A percentile compares a stretch with the other conserved stretches of the same genome.
Conservation (phyloP, 2,329 filamentous ascomycete genomes). For the Scedosporium aurantiacum region DNA sequence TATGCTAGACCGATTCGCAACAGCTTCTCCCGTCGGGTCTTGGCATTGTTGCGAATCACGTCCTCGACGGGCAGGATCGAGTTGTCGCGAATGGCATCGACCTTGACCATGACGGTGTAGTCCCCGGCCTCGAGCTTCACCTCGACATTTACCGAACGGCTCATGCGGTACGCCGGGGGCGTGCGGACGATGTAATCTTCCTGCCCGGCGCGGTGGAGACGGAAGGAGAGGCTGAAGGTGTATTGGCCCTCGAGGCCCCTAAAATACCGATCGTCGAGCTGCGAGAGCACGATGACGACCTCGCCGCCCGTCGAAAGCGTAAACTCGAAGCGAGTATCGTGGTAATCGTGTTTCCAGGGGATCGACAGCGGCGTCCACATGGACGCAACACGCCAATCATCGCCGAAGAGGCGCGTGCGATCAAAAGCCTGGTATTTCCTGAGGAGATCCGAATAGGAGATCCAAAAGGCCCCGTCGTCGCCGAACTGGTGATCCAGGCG, state of each 20-base stretch:
- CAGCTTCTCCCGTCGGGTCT: constrained; percentile 58
- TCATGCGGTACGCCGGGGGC: constrained; percentile 47
- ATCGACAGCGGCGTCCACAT: constrained; percentile 40
- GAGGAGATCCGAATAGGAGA: constrained; percentile 47
- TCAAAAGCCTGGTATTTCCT: constrained; percentile 47
- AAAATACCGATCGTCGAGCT: constrained; percentile 48
- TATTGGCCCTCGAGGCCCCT: constrained; percentile 47
- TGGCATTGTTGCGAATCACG: constrained; percentile 54
- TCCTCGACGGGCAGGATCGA: constrained; percentile 47
- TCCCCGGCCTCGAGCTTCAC: constrained; percentile 62
- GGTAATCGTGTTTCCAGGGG: constrained; percentile 45
- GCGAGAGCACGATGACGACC: constrained; percentile 44
- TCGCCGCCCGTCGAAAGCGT: constrained; percentile 35
- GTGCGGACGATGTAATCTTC: constrained; percentile 46
- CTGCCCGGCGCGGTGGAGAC: constrained; percentile 36
- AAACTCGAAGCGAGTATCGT: constrained; percentile 43
- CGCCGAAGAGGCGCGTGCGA: constrained; percentile 44
- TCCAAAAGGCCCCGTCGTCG: constrained; percentile 60
- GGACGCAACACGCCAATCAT: constrained; percentile 39
- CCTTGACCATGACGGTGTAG: constrained; percentile 66
- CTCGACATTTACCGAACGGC: constrained; percentile 66
- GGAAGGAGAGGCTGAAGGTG: constrained; percentile 40
- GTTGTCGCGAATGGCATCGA: constrained; percentile 53
- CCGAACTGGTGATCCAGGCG: constrained; percentile 65
- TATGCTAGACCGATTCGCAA: constrained; percentile 58